Evolutionary conservation across 2,329 filamentous ascomycete species (phyloP), one percentile per base, ranked within the genome.

Genomic region (Peltaster fructicola): DNA sequence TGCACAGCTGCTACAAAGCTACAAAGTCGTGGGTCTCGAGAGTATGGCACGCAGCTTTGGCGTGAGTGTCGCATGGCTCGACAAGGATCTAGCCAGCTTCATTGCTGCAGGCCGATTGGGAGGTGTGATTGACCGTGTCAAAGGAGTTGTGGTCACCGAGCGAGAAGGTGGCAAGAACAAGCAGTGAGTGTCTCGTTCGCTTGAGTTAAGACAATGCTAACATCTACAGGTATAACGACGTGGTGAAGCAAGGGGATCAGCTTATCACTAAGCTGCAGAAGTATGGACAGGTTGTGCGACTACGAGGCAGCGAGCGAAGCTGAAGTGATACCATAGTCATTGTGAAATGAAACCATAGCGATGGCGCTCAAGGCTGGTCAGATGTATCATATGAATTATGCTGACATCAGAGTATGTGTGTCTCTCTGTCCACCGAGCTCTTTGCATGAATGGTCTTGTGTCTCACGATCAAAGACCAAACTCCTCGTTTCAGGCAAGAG

Each of bases 261-360:
- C 65, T 98, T 35, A 95, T 98, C 51, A 98, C 88, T 30, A 98
- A 98, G 65, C 63, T 98, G 40, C 88, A 98, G 59, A 98, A 98
- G 65, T 98, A 98, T 53, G 88, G 88, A 21, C 88, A 98, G 56
- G 78, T 88, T 3, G 88, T 98, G 36, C 70, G 88, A 47, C 63
- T 98, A 56, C 71, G 88, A 44, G 88, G 88, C 19, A 95, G 85
- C 48, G 88, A 98, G 64, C 70, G 88, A 43, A 81, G 80, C 43
- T 92, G 29, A 27, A 20, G 9, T 7, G 8, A n/a, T n/a, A n/a
- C n/a, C n/a, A n/a, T n/a, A n/a, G n/a, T n/a, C n/a, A n/a, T n/a
- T n/a, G n/a, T n/a, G n/a, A n/a, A n/a, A n/a, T n/a, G n/a, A n/a
- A n/a, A n/a, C n/a, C n/a, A n/a, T n/a, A n/a, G n/a, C n/a, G n/a